Evolutionary conservation across 2,329 filamentous ascomycete genomes (phyloP).

Genomic region (Alternaria conjuncta): DNA sequence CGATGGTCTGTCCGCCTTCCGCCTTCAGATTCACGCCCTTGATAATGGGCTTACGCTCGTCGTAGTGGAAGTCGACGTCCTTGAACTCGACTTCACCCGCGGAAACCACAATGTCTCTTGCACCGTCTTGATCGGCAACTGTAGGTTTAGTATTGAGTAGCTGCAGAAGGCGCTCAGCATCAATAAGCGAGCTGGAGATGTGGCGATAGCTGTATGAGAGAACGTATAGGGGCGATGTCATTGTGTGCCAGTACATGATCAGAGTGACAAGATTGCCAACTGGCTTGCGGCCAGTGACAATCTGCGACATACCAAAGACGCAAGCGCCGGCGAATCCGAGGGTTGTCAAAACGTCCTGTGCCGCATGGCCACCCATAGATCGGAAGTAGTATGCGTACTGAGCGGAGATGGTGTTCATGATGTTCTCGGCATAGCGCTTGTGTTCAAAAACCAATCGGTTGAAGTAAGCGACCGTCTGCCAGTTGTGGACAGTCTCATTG

Average conservation of each 20-base stretch:
- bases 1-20: constrained; percentile 62
- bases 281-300: constrained; percentile 56
- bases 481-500: constrained; percentile 65
- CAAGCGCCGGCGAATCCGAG: constrained; percentile 58
- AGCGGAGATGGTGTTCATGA: constrained; percentile 47
- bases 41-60: constrained; percentile 59
- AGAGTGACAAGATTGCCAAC: constrained; percentile 70
- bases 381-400: constrained; percentile 44
- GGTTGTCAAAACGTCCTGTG: constrained; percentile 57
- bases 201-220: constrained; percentile 58
- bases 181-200: constrained; percentile 63
- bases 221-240: constrained; percentile 57
- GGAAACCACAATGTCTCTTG: constrained; percentile 51
- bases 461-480: constrained; percentile 67
- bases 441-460: constrained; percentile 63
- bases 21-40: constrained; percentile 58
- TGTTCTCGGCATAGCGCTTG: constrained; percentile 54
- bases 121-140: constrained; percentile 54
- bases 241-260: constrained; percentile 66
- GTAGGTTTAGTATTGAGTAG: constrained; percentile 65
- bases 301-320: constrained; percentile 61
- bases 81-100: constrained; percentile 61
- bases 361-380: constrained; percentile 42
- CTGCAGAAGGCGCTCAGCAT: constrained; percentile 67
- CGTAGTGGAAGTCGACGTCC: constrained; percentile 63